A percentile compares a stretch with the other conserved stretches of the same genome.
These are phyloP conservation scores for Candida dubliniensis DNA, from an alignment of 1,139 yeast genomes.

Conservation along the genomic window DNA sequence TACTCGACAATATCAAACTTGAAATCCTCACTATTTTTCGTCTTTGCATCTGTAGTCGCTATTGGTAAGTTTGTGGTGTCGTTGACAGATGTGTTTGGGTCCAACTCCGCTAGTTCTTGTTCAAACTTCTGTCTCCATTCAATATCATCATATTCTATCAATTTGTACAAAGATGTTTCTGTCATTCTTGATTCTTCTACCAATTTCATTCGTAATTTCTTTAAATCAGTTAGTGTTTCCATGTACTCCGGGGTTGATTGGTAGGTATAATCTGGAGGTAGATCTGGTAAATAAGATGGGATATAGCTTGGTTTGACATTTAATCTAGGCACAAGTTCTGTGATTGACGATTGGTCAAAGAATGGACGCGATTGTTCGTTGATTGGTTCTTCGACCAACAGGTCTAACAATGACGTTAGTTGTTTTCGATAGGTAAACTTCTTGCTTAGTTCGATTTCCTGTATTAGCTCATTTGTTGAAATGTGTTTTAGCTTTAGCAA, in stretches of 20 bases:
- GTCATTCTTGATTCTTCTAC: conserved; percentile 81
- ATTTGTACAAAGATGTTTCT: conserved; percentile 68
- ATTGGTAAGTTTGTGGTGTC: conserved; percentile 15
- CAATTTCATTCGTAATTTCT: conserved; percentile 63
- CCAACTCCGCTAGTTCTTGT: conserved; percentile 18
- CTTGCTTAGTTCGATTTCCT: conserved; percentile 29
- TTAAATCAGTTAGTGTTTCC: conserved; percentile 68
- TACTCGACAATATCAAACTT: conserved; percentile 58
- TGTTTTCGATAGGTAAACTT: conserved; percentile 7
- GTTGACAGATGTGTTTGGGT: conserved; percentile 21
- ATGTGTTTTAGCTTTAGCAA: conserved; percentile 49
- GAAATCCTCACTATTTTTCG: conserved; percentile 3
- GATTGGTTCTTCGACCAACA: neutral
- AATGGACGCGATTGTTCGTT: conserved; percentile 37
- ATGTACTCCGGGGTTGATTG: conserved; percentile 70
- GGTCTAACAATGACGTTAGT: conserved; percentile 4
- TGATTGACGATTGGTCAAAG: conserved; percentile 51
- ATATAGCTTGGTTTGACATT: conserved; percentile 52
- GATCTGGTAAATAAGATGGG: conserved; percentile 76
- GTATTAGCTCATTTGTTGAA: conserved; percentile 43
- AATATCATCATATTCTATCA: conserved; percentile 47
- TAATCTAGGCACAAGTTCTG: conserved; percentile 56
- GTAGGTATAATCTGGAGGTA: conserved; percentile 93
- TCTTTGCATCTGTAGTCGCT: conserved; percentile 1
- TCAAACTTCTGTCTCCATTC: conserved; percentile 34